phyloP scores from a whole-genome alignment of 768 basidiomycete species.

The Gloeopeniophorella convolvens region DNA sequence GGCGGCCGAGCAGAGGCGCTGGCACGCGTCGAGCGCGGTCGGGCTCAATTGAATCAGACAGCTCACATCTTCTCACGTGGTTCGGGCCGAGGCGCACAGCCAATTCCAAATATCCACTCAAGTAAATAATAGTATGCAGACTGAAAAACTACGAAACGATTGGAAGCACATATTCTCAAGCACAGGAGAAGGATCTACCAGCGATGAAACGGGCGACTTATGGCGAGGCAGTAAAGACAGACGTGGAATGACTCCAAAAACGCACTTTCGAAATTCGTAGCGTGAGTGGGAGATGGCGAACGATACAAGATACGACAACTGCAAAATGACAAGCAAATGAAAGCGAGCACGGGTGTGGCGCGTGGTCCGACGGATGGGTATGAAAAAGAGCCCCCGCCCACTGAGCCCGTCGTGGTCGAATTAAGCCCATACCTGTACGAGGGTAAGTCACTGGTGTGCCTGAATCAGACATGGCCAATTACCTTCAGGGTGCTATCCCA shows the following conservation, averaged over 20 bases:
- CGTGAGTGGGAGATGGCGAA: slow-evolving; percentile 45
- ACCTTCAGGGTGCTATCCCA: slow-evolving; percentile 98
- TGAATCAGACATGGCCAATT: slow-evolving; percentile 24
- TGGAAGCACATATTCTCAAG: slow-evolving; percentile 24
- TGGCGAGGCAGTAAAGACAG: slow-evolving; percentile 50
- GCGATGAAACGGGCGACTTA: slow-evolving; percentile 30
- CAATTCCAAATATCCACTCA: too few relatives aligned
- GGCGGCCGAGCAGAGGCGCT: too few relatives aligned
- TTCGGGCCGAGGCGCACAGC: not conserved
- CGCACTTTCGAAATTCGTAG: slow-evolving; percentile 23
- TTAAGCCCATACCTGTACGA: slow-evolving; percentile 78
- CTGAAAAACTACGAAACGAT: slow-evolving; percentile 24
- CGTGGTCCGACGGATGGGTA: slow-evolving; percentile 16
- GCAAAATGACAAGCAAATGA: slow-evolving; percentile 28
- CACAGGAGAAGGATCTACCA: slow-evolving; percentile 24
- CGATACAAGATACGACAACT: slow-evolving; percentile 39
- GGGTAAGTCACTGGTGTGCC: slow-evolving; percentile 6
- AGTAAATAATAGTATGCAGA: slow-evolving; percentile 2
- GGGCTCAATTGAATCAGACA: too few relatives aligned
- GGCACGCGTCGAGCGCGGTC: too few relatives aligned
- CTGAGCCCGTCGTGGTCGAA: slow-evolving; percentile 5
- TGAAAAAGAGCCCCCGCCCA: slow-evolving; percentile 7
- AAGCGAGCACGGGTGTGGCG: slow-evolving; percentile 8
- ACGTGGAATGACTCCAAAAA: slow-evolving; percentile 47
- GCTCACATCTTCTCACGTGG: slow-evolving; percentile 8